Base-by-base conservation (phyloP, 495 filamentous ascomycete species). In the Aspergillus funiculosus region DNA sequence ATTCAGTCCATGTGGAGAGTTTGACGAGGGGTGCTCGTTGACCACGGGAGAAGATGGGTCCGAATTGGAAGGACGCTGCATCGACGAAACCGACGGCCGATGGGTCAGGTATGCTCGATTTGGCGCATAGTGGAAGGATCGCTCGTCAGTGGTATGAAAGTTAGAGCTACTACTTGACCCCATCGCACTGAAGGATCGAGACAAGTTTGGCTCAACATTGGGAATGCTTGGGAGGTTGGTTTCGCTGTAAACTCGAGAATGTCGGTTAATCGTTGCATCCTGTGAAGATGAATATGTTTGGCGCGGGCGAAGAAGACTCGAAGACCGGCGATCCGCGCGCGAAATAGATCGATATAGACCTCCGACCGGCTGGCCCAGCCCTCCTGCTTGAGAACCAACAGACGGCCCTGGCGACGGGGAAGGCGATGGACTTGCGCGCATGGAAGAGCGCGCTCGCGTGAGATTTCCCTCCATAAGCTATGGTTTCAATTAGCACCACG, bases 381-480 rank as follows among this genome's bases (percentile, higher is more conserved):
- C 63, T 24, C 51, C 45, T 26, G 49, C 41, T 32, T 48, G 58
- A 19, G 54, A 58, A 29, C 40, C 48, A 6, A 57, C 50, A 11
- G 61, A 54, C 6, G 68, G 48, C 13, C 62, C 59, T 20, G 70
- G 68, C 30, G 75, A 80, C 5, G 72, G 60, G n/a, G 80, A 76
- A 3, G 72, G 70, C 18, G 80, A 76, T 10, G 80, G 73, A 5
- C 76, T 73, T n/a, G 73, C 62, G 40, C 76, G 75, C 18, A 91
- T 71, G 3, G 87, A 81, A 43, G 79, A 84, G 41, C 89, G 80
- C 15, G 89, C 89, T 24, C 87, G 80, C 39, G 73, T 82, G 17
- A 95, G 66, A 57, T 95, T 95, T 13, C 83, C 87, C 64, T 95
- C 89, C 87, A 95, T 94, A 13, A 87, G 81, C 89, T 95, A 5